These are phyloP conservation scores for Sistotremastrum suecicum DNA, from an alignment of 768 basidiomycete genomes.

Conservation along the genomic window DNA sequence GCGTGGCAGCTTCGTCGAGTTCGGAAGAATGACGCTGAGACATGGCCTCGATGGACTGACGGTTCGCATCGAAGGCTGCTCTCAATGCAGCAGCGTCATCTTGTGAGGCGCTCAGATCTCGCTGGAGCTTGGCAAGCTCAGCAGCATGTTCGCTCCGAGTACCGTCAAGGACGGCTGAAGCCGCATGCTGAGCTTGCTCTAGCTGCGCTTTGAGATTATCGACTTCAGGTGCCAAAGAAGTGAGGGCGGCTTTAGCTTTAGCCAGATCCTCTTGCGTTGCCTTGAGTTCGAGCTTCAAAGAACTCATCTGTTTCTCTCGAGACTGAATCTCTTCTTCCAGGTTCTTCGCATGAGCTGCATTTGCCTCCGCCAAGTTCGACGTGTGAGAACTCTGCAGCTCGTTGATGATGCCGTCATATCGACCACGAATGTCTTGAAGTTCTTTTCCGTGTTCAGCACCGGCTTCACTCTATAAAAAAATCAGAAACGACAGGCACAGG, in stretches of 20 bases:
- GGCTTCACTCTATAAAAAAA: constrained; percentile 44
- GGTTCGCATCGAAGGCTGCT: constrained; percentile 54
- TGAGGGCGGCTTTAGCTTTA: constrained; percentile 53
- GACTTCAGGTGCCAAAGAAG: constrained; percentile 38
- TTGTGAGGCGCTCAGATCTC: constrained; percentile 47
- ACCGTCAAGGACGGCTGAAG: constrained; percentile 18
- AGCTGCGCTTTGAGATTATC: constrained; percentile 46
- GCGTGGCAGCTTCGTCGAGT: constrained; percentile 59
- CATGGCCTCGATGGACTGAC: constrained; percentile 56
- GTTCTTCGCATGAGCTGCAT: constrained; percentile 45
- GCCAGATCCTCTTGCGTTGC: constrained; percentile 74
- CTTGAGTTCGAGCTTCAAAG: constrained; percentile 56
- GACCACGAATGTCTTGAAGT: constrained; percentile 52
- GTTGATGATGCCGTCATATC: constrained; percentile 50
- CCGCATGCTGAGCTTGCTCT: constrained; percentile 42
- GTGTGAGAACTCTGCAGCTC: constrained; percentile 55
- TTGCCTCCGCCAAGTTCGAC: constrained; percentile 43
- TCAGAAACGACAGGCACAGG: neutral
- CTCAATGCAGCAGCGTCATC: constrained; percentile 55
- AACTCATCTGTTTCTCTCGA: constrained; percentile 50
- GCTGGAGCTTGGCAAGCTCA: constrained; percentile 39
- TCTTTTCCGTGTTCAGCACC: constrained; percentile 53
- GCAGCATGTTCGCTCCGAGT: constrained; percentile 33
- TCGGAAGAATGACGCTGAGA: constrained; percentile 55
- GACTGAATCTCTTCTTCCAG: constrained; percentile 42